Base-by-base conservation (phyloP, 768 basidiomycete species). In the Xerocomellus intermedius region DNA sequence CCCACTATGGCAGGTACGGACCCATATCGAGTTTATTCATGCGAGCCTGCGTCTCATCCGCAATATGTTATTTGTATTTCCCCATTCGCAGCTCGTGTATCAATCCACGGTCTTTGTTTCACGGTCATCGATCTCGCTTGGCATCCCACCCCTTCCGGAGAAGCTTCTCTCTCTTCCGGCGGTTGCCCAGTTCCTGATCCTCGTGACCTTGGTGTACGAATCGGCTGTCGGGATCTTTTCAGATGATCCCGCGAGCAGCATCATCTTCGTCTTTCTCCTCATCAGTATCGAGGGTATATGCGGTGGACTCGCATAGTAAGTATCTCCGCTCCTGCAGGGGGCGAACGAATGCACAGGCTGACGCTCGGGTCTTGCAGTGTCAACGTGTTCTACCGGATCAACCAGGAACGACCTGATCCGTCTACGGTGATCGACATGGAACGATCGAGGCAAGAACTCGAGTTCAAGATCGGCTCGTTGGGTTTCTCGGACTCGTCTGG, bases 71-170 rank as follows among this genome's bases (percentile, higher is more conserved):
- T 52, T n/a, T 24, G 17, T 42, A 44, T 51, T 50, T 50, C 14
- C 33, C 21, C 26, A 36, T 45, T 35, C 19, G 19, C 24, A 91
- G 85, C 82, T 94, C 37, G 83, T 93, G 28, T 94, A 94, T 64
- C 91, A 91, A 77, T 83, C 90, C 21, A 91, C 91, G 39, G 95
- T 97, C 43, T 97, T 98, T 74, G 68, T 98, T 55, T 96, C 95
- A 6, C 88, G 95, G 5, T 96, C 95, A 0, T 88, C 91, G 8
- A 88, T 95, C 54, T 90, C 93, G 8, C 71, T 95, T 38, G 91
- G 91, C 13, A 58, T 97, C 12, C 91, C 91, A 0, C 82, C 94
- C 0, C 75, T 97, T 6, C 92, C 94, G 0, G 67, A 75, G 17
- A 75, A 72, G 1, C 72, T 91, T 8, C 81, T 98, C 13, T 74